Evolutionary conservation across 768 basidiomycete species (phyloP).

Genomic region (Trametes coccinea): DNA sequence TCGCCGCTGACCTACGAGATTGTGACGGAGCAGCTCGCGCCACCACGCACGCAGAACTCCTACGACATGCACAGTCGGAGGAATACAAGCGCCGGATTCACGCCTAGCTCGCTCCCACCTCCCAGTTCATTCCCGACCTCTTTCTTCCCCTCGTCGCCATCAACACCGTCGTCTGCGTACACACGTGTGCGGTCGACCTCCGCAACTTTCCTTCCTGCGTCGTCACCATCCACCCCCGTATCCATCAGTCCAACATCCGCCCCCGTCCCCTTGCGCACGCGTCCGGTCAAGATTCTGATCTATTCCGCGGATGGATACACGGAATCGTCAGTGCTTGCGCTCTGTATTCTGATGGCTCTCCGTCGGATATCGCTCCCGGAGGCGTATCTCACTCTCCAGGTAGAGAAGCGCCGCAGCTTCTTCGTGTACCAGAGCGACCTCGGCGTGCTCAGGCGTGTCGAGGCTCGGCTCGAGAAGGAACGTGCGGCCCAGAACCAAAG

Average conservation of each 20-base stretch:
- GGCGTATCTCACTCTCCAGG: slow-evolving; percentile 91
- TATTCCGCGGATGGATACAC: slow-evolving; percentile 92
- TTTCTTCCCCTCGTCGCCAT: slow-evolving; percentile 27
- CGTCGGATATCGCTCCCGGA: slow-evolving; percentile 72
- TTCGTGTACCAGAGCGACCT: slow-evolving; percentile 89
- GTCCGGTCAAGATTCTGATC: slow-evolving; percentile 72
- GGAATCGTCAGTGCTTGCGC: slow-evolving; percentile 85
- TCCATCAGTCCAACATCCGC: slow-evolving; percentile 12
- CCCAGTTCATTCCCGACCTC: slow-evolving; percentile 30
- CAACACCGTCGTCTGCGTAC: slow-evolving; percentile 19
- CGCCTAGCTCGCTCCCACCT: slow-evolving; percentile 29
- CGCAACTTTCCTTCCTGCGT: slow-evolving; percentile 26
- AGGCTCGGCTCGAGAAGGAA: slow-evolving; percentile 46
- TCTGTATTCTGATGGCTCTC: slow-evolving; percentile 83
- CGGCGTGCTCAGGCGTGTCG: slow-evolving; percentile 68
- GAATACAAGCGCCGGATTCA: slow-evolving; percentile 15
- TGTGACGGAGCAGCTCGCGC: slow-evolving; percentile 25
- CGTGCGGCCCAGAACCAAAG: slow-evolving; percentile 16
- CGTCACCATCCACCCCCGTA: slow-evolving; percentile 32
- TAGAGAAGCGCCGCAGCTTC: slow-evolving; percentile 76
- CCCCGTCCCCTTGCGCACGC: slow-evolving; percentile 40
- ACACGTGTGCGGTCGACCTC: slow-evolving; percentile 31
- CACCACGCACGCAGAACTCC: slow-evolving; percentile 8
- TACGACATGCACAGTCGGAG: slow-evolving; percentile 13
- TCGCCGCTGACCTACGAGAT: slow-evolving; percentile 22